phyloP scores from a whole-genome alignment of 1,284 basidiomycete species.

The Singerocomus rubriflavus region DNA sequence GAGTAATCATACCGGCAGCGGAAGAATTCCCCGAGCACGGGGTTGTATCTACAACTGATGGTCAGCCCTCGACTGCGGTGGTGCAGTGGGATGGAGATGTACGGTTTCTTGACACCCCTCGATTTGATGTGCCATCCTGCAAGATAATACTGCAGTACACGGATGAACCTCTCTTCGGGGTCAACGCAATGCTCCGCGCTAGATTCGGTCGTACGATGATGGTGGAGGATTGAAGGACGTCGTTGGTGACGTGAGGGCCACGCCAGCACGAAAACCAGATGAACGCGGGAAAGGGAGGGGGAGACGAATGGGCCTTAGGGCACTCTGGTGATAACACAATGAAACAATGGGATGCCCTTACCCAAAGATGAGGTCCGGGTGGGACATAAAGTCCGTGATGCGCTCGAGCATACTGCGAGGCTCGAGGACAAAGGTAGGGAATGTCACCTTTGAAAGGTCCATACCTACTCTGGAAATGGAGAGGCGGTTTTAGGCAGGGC shows the following conservation, averaged over 20 bases:
- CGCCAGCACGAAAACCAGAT: not conserved
- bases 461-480: slow-evolving; percentile 72
- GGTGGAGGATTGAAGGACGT: not conserved
- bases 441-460: slow-evolving; percentile 93
- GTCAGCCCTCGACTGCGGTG: not conserved
- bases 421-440: slow-evolving; percentile 93
- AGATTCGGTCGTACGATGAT: slow-evolving; percentile 1
- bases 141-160: slow-evolving; percentile 92
- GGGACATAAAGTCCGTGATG: slow-evolving; percentile 98
- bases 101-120: slow-evolving; percentile 99
- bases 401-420: slow-evolving; percentile 92
- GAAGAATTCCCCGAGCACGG: slow-evolving; percentile 97
- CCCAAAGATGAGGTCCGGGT: slow-evolving; percentile 97
- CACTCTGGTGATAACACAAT: slow-evolving; percentile 14
- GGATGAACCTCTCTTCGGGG: slow-evolving; percentile 89
- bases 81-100: slow-evolving; percentile 33
- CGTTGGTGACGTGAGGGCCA: not conserved
- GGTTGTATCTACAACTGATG: slow-evolving; percentile 75
- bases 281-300: not conserved
- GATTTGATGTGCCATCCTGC: slow-evolving; percentile 99
- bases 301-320: slow-evolving; percentile 19
- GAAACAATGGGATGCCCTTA: slow-evolving; percentile 40
- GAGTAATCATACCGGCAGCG: slow-evolving; percentile 93
- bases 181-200: slow-evolving; percentile 72
- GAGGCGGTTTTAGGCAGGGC: slow-evolving; percentile 5